These are phyloP conservation scores for Plasmodium ovale DNA, from an alignment of 169 alveolate genomes.

Conservation along the genomic window DNA sequence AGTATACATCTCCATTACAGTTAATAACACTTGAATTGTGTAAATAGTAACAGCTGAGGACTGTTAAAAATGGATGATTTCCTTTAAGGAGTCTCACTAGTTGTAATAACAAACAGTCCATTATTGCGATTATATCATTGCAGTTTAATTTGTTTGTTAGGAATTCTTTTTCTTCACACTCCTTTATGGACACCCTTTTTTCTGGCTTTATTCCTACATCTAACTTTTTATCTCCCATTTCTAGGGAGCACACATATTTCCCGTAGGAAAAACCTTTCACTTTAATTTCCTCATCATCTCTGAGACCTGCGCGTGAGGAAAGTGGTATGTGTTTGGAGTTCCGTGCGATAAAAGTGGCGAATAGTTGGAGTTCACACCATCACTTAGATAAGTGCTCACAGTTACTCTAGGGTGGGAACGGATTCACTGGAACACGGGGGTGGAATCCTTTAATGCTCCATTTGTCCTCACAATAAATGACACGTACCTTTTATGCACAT, in stretches of 20 bases:
- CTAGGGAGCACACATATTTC: constrained; percentile 53
- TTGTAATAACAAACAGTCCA: constrained; percentile 37
- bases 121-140: constrained; percentile 37
- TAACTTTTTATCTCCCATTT: constrained; percentile 56
- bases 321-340: too few species aligned
- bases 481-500: constrained; percentile 49
- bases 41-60: constrained; percentile 59
- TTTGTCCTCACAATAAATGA: background rate
- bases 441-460: background rate
- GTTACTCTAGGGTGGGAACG: background rate
- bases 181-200: constrained; percentile 55
- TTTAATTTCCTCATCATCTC: constrained; percentile 50
- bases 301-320: constrained; percentile 1
- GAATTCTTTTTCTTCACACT: constrained; percentile 62
- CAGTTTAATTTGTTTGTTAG: constrained; percentile 8
- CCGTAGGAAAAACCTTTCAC: constrained; percentile 23
- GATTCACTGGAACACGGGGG: background rate
- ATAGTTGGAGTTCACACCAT: background rate
- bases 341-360: background rate
- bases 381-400: background rate
- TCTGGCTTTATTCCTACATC: constrained; percentile 71
- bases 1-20: constrained; percentile 20
- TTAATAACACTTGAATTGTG: constrained; percentile 51
- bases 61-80: constrained; percentile 70
- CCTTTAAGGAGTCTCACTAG: constrained; percentile 37